These are phyloP conservation scores for Lachancea mirantina DNA, from an alignment of 805 yeast species.

Conservation along the genomic window DNA sequence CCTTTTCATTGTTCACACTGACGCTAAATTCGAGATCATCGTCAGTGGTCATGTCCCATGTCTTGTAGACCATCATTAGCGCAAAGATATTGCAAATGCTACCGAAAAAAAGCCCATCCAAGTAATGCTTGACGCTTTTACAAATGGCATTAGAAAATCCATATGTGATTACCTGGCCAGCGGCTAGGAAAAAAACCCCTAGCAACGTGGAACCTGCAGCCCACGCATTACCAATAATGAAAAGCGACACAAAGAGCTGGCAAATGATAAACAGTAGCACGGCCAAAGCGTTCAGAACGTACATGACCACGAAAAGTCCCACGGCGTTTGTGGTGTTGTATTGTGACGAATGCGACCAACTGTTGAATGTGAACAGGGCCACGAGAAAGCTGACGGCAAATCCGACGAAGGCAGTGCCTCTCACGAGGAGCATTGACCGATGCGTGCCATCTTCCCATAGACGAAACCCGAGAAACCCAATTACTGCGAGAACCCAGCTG, in stretches of 20 bases:
- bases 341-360: constrained; percentile 43
- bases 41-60: constrained; percentile 91
- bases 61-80: constrained; percentile 91
- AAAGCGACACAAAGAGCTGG: constrained; percentile 59
- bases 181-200: constrained; percentile 64
- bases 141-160: constrained; percentile 65
- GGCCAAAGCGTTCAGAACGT: constrained; percentile 62
- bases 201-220: constrained; percentile 77
- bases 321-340: constrained; percentile 48
- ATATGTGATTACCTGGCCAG: constrained; percentile 74
- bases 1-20: constrained; percentile 40
- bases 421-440: constrained; percentile 50
- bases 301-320: constrained; percentile 64
- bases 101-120: constrained; percentile 86
- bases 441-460: constrained; percentile 92
- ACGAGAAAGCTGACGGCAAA: constrained; percentile 63
- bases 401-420: constrained; percentile 46
- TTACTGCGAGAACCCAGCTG: constrained; percentile 60
- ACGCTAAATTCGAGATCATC: constrained; percentile 93
- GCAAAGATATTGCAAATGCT: constrained; percentile 73
- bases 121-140: constrained; percentile 66
- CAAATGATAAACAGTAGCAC: constrained; percentile 55
- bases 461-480: constrained; percentile 80
- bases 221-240: constrained; percentile 75
- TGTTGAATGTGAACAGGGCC: constrained; percentile 64